phyloP scores from a whole-genome alignment of 768 basidiomycete genomes.

The Tulasnella sp. region DNA sequence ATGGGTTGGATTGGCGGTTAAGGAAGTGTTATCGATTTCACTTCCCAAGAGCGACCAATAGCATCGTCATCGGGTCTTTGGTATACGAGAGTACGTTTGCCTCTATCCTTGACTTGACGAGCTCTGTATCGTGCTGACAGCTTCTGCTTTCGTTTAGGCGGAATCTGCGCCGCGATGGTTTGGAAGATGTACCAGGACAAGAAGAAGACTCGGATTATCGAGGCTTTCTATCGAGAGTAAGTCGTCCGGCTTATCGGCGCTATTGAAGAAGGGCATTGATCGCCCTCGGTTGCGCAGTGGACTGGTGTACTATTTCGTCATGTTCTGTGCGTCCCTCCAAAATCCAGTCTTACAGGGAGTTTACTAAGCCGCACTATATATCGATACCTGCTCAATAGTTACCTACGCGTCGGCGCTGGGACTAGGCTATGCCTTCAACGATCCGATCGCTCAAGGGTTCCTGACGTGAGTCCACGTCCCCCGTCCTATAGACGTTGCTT shows the following conservation, averaged over 20 bases:
- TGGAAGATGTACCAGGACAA: background rate
- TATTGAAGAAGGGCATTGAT: background rate
- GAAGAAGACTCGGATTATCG: background rate
- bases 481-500: background rate
- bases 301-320: background rate
- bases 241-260: background rate
- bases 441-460: background rate
- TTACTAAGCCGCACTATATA: background rate
- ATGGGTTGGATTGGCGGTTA: background rate
- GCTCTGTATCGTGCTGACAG: background rate
- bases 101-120: background rate
- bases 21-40: background rate
- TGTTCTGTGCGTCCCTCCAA: background rate
- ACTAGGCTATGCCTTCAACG: background rate
- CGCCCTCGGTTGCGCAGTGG: background rate
- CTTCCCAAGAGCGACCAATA: background rate
- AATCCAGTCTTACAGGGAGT: background rate
- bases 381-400: background rate
- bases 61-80: background rate
- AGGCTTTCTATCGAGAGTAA: background rate
- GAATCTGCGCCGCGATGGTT: background rate
- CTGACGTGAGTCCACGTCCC: background rate
- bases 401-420: background rate
- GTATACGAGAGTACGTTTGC: background rate
- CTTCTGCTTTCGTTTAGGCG: background rate